Percentiles rank a stretch among this genome's conserved stretches.
These are phyloP conservation scores for Cryptococcus wingfieldii DNA, from an alignment of 1,284 basidiomycete genomes.

Conservation along the genomic window DNA sequence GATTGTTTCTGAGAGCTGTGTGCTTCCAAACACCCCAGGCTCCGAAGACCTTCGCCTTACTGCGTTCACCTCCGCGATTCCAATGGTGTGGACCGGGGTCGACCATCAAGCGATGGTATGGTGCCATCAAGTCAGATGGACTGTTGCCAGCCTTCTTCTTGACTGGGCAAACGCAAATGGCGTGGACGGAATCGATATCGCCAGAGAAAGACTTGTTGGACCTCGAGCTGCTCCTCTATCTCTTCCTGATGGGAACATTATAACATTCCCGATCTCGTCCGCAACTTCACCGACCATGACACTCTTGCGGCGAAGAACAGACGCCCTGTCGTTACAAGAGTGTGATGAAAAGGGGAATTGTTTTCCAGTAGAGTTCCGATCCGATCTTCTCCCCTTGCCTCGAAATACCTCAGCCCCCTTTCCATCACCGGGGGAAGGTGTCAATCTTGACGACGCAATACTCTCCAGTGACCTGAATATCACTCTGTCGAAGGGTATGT, in stretches of 20 bases:
- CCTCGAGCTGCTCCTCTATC: no score
- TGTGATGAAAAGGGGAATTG: slow-evolving; percentile 7
- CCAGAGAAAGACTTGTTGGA: slow-evolving; percentile 8
- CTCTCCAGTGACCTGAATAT: slow-evolving; percentile 15
- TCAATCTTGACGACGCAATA: slow-evolving; percentile 22
- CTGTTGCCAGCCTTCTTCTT: slow-evolving; percentile 71
- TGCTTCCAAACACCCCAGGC: slow-evolving; percentile 53
- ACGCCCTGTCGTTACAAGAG: background rate
- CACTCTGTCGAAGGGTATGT: background rate
- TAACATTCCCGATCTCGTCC: background rate
- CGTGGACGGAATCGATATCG: slow-evolving; percentile 10
- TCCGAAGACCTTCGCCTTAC: slow-evolving; percentile 58
- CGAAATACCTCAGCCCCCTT: slow-evolving; percentile 21
- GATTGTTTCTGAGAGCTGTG: slow-evolving; percentile 86
- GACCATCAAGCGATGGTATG: slow-evolving; percentile 97
- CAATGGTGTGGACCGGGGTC: slow-evolving; percentile 89
- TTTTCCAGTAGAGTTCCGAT: background rate
- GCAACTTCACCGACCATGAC: slow-evolving; percentile 18
- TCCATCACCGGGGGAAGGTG: slow-evolving; percentile 39
- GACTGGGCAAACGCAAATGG: slow-evolving; percentile 55
- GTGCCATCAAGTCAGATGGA: slow-evolving; percentile 95
- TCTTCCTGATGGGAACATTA: no score
- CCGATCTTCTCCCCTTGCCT: slow-evolving; percentile 14
- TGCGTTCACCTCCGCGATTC: slow-evolving; percentile 78
- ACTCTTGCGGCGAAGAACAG: slow-evolving; percentile 6